Base-by-base conservation (phyloP, 768 basidiomycete species). In the Tylopilus sp. region DNA sequence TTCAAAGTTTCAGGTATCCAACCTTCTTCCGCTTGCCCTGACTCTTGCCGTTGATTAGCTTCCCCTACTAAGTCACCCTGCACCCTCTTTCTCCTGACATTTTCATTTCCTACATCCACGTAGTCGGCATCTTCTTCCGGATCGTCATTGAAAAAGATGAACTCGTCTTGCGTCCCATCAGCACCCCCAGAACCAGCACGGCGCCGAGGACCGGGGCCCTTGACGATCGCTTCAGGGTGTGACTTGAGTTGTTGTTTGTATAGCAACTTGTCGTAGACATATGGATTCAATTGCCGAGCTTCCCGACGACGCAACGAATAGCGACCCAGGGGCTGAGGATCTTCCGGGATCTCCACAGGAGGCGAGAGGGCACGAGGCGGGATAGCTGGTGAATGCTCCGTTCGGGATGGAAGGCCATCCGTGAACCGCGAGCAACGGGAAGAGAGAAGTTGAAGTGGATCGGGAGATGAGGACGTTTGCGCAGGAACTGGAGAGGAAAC, bases 191-290 rank as follows among this genome's bases (percentile, higher is more conserved):
- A 69, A 33, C 61, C 64, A 52, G 49, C 19, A 44, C n/a, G 62
- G 28, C 56, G 64, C n/a, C 31, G 63, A 21, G 74, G 72, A 61
- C 74, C 76, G 43, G 62, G 68, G 24, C 76, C 51, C 50, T 79
- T 82, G 41, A 90, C 75, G 38, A 89, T 81, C 2, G 88, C 88
- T 21, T 89, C 89, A 3, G 86, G 87, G 55, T 76, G 78, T 1
- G 63, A 58, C 28, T 73, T 74, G 56, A 89, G 67, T 46, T 77
- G 74, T 14, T 67, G 65, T 50, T 80, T 76, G 63, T 89, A 89
- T 33, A 68, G 36, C 12, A 71, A 37, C 47, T 78, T 71, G 53
- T 89, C 87, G 30, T 76, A 76, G 12, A 73, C 75, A 59, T 84
- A 90, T 1, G 88, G 88, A 13, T 79, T 76, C 16, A 83, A 54